Base-by-base conservation (phyloP, 805 yeast species). In the Wickerhamomyces alni region DNA sequence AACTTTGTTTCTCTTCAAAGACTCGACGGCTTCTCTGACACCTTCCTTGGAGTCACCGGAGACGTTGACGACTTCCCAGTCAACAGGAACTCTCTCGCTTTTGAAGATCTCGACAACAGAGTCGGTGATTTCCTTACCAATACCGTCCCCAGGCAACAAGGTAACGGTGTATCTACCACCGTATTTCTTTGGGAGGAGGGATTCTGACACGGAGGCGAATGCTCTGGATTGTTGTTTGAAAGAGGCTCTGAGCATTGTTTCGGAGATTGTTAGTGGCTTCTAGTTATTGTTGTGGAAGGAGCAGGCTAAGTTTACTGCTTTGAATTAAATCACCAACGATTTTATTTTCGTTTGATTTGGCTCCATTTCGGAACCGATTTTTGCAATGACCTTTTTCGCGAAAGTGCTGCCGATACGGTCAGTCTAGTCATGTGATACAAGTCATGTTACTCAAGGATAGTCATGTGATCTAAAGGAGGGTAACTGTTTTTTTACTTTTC, bases 91-190 rank as follows among this genome's bases (percentile, higher is more conserved):
- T 51, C 77, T 79, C 67, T 85, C 88, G 47, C 87, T 77, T 61
- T 80, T 75, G 74, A 91, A 91, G 62, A 91, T 85, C 52, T 87
- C 77, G 65, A 84, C 81, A 45, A 91, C 99, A 19, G 97, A 84
- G 64, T 85, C 91, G 43, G 98, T 83, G 62, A 89, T 86, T 71
- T 89, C 96, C 60, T 82, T 82, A 66, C 99, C 99, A 52, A 89
- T 84, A 77, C 98, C 98, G 62, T 91, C 99, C 68, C 99, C 96
- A 43, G 98, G 98, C 54, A 91, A 82, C 63, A 91, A 74, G 37
- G 99, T 91, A 42, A 93, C 96, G 38, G 91, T 85, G 74, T 78
- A 89, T 62, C 82, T 82, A 47, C 96, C 96, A 54, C 98, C 98
- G 69, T 87, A 88, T 68, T 86, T 84, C 72, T 87, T 87, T 57